phyloP scores from a whole-genome alignment of 176 grass and related monocot species.

The Juncus inflexus region DNA sequence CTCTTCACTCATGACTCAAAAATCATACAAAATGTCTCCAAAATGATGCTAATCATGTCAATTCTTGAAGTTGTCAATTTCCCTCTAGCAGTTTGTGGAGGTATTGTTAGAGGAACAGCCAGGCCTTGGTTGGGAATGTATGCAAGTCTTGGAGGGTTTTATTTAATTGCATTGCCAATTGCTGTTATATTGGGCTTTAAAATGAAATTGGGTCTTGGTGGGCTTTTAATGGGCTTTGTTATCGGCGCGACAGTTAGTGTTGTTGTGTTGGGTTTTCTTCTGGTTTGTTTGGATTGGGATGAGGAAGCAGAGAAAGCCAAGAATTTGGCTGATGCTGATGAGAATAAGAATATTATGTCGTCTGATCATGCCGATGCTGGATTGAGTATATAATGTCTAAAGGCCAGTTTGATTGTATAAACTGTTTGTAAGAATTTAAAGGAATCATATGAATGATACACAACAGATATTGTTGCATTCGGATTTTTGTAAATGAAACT shows the following conservation, averaged over 20 bases:
- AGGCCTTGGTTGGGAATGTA: conserved; percentile 63
- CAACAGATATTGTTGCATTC: background rate
- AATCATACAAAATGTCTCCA: conserved; percentile 41
- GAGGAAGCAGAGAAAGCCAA: conserved; percentile 49
- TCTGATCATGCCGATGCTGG: conserved; percentile 1
- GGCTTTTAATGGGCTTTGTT: conserved; percentile 56
- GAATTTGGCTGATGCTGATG: conserved; percentile 21
- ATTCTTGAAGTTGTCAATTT: conserved; percentile 78
- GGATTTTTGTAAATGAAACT: conserved; percentile 1
- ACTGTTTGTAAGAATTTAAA: background rate
- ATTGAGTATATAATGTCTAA: background rate
- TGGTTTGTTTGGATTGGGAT: conserved; percentile 58
- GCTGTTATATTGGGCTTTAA: conserved; percentile 59
- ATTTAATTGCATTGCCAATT: conserved; percentile 60
- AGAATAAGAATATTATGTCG: background rate
- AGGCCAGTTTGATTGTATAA: background rate
- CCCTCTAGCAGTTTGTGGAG: conserved; percentile 69
- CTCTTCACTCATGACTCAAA: conserved; percentile 43
- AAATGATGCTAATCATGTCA: conserved; percentile 78
- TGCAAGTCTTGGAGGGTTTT: conserved; percentile 64
- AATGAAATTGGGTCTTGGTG: conserved; percentile 38
- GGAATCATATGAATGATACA: background rate
- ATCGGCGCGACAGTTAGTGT: conserved; percentile 41
- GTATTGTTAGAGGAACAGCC: conserved; percentile 65
- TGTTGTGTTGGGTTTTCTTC: conserved; percentile 38